Conservation (phyloP, 2,329 filamentous ascomycete genomes). For the Fusarium sp. region DNA sequence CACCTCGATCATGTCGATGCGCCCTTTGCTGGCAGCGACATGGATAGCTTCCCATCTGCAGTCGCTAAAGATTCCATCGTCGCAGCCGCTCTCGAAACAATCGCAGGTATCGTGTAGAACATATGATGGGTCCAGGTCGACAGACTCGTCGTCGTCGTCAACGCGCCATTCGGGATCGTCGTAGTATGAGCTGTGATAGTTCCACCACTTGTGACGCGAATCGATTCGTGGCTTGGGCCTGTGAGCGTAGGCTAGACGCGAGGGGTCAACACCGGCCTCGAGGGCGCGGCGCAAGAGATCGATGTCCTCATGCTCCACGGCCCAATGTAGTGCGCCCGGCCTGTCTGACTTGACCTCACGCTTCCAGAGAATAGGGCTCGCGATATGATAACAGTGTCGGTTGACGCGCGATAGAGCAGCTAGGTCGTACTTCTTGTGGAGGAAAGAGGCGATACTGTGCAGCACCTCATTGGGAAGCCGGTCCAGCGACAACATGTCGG, state of each 20-base stretch:
- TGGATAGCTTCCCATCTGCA: slow-evolving; percentile 43
- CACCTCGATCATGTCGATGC: slow-evolving; percentile 41
- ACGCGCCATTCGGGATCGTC: slow-evolving; percentile 40
- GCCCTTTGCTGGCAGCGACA: slow-evolving; percentile 41
- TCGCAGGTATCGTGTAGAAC: slow-evolving; percentile 39
- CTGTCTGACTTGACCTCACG: slow-evolving; percentile 40
- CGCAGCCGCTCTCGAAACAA: slow-evolving; percentile 42
- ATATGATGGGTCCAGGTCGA: slow-evolving; percentile 41
- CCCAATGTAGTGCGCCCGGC: slow-evolving; percentile 43
- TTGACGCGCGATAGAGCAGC: slow-evolving; percentile 39
- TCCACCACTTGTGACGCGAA: slow-evolving; percentile 41
- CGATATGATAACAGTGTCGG: slow-evolving; percentile 39
- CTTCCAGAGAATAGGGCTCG: slow-evolving; percentile 43
- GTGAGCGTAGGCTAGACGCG: slow-evolving; percentile 40
- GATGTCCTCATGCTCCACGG: slow-evolving; percentile 38
- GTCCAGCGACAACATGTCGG: slow-evolving; percentile 44
- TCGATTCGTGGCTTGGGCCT: slow-evolving; percentile 41
- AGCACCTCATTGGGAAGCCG: slow-evolving; percentile 45
- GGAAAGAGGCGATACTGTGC: slow-evolving; percentile 37
- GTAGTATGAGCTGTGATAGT: slow-evolving; percentile 42
- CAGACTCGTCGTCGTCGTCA: slow-evolving; percentile 40
- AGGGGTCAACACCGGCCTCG: slow-evolving; percentile 38
- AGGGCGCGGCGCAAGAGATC: slow-evolving; percentile 38
- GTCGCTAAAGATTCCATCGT: slow-evolving; percentile 44
- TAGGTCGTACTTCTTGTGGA: slow-evolving; percentile 42